Base-by-base conservation (phyloP, 805 yeast genomes). In the Cephaloascus fragrans region DNA sequence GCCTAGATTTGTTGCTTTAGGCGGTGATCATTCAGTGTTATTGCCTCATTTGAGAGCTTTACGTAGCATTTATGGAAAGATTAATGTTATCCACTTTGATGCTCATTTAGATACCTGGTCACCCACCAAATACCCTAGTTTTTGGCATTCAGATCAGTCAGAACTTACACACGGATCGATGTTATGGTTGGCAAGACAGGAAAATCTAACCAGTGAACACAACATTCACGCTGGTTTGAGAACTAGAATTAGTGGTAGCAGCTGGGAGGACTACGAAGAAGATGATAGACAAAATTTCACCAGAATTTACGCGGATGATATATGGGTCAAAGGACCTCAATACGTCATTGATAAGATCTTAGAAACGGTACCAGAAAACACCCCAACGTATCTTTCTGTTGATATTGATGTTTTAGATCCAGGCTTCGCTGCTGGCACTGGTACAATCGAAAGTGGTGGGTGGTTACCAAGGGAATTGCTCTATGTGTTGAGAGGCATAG, bases 81-180 rank as follows among this genome's bases (percentile, higher is more conserved):
- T 85, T 37, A 76, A 85, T 18, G 77, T 85, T 29, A 73, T 85
- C 40, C 95, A 85, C 57, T 83, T 85, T 48, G 95, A 85, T 53
- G 90, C 93, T 12, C 94, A 84, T 59, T 67, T 84, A 47, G 94
- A 85, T 55, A 84, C 94, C 4, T 73, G 88, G 90, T 55, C 77
- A 45, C 93, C 94, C 9, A 67, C 73, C 43, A 71, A 77, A 53
- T 83, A 83, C 51, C 83, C 85, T 18, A 62, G 77, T 15, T 73
- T 68, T 50, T 75, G 81, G 81, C 66, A 64, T 48, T 64, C 76
- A n/a, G 69, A 70, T 29, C 72, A 69, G 47, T 62, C 73, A 33
- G 76, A 78, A 37, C 71, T 81, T 56, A 85, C 83, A 33, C 95
- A 85, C 52, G 95, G 95, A 4, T 79, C 93, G 4, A 83, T 85